Percentiles rank a stretch among this genome's conserved stretches.
phyloP scores from a whole-genome alignment of 257 asterid genomes.

The Fraxinus quadrangulata region DNA sequence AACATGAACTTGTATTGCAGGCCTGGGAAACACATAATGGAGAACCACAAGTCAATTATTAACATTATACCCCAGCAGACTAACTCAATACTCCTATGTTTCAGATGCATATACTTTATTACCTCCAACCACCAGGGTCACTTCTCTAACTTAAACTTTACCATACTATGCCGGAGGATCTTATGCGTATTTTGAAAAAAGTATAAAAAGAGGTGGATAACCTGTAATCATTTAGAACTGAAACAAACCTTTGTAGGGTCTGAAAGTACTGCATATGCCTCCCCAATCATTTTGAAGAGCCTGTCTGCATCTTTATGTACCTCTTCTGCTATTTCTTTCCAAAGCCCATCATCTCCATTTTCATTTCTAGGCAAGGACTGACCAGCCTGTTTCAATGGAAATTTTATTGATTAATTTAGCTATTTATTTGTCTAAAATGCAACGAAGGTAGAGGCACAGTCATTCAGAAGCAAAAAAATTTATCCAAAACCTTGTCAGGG shows the following conservation, averaged over 20 bases:
- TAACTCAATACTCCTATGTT: neutral
- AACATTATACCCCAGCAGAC: neutral
- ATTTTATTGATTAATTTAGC: conserved; percentile 12
- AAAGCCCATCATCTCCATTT: conserved; percentile 66
- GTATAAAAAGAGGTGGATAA: neutral
- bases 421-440: conserved; percentile 6
- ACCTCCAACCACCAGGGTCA: neutral
- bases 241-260: conserved; percentile 78
- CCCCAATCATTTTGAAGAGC: conserved; percentile 92
- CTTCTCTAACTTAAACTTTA: neutral
- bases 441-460: conserved; percentile 4
- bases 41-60: neutral
- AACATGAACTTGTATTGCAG: neutral
- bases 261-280: conserved; percentile 96
- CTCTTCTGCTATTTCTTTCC: conserved; percentile 85
- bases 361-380: conserved; percentile 78
- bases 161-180: neutral
- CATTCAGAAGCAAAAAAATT: conserved; percentile 21
- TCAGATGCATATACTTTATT: neutral
- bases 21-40: neutral
- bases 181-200: neutral
- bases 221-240: neutral
- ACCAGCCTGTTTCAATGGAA: conserved; percentile 60
- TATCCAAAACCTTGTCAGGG: conserved; percentile 81
- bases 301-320: conserved; percentile 83